These are phyloP conservation scores for Zanthoxylum bungeanum DNA, from an alignment of 345 rosid species.

Conservation along the genomic window DNA sequence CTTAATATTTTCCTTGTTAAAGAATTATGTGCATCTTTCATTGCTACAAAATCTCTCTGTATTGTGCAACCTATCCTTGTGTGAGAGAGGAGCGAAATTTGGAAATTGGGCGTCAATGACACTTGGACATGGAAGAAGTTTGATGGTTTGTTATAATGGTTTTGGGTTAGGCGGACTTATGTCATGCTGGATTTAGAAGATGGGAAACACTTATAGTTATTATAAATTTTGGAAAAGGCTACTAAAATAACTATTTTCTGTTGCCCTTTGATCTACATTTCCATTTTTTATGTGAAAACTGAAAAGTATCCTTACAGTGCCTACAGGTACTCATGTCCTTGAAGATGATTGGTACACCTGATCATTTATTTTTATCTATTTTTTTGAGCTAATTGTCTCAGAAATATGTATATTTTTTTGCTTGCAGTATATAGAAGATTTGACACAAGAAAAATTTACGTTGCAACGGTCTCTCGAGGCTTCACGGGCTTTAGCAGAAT, in stretches of 20 bases:
- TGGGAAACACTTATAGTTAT: not conserved
- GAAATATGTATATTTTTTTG: not conserved
- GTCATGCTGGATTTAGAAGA: not conserved
- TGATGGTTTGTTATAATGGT: not conserved
- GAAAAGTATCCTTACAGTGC: not conserved
- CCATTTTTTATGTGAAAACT: not conserved
- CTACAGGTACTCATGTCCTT: not conserved
- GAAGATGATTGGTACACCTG: not conserved
- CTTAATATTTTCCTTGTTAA: too few relatives aligned
- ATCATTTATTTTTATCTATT: not conserved
- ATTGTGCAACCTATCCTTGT: not conserved
- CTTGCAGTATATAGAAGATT: constrained; percentile 93
- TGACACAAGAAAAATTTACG: constrained; percentile 93
- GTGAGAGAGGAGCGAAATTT: not conserved
- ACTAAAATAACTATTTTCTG: not conserved
- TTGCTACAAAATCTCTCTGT: not conserved
- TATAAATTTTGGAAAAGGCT: not conserved
- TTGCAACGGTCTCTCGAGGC: constrained; percentile 98
- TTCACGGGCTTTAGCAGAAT: constrained; percentile 83
- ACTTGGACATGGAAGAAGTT: not conserved
- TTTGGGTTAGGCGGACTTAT: constrained; percentile 3
- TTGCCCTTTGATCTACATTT: not conserved
- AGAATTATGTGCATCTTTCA: not conserved
- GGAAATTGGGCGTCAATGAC: not conserved
- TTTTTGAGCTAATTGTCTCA: not conserved